Base-by-base conservation (phyloP, 495 filamentous ascomycete genomes). In the Penicillium coffeae region DNA sequence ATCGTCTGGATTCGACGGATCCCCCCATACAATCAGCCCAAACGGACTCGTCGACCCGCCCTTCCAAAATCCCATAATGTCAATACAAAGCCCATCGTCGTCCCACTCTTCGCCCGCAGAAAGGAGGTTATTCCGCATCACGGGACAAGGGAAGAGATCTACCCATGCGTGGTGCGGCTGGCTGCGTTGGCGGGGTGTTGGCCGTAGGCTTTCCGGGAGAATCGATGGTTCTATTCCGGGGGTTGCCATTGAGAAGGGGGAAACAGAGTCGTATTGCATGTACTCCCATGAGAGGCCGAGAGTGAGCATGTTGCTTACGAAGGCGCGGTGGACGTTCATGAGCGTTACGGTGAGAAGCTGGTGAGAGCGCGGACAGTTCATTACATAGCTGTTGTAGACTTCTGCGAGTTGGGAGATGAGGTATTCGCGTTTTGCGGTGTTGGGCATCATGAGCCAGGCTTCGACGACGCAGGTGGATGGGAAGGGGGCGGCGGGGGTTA, bases 21-120 rank as follows among this genome's bases (percentile, higher is more conserved):
- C 56, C 8, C 59, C 59, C 59, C 59, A 63, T 16, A 60, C 32
- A 15, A 56, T 15, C 21, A 63, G 18, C 10, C 59, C 59, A 16
- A 47, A 38, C 16, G 7, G n/a, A 45, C 52, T 22, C 1, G 25
- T 10, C 0, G 47, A 49, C 5, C 16, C 42, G n/a, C n/a, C n/a
- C n/a, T n/a, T n/a, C n/a, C n/a, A n/a, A n/a, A 34, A 45, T 41
- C 6, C 43, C 1, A 1, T 53, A 56, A 35, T 52, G 59, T 63
- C 59, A 5, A 19, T 34, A 30, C 59, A 63, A 2, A 60, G 9
- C 15, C 60, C 53, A 2, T 63, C 59, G 8, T 60, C 59, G 8
- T 60, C 59, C 35, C 35, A 37, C 3, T 37, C 35, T 7, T 37
- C 19, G 7, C 35, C 35, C 12, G 35, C 35, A n/a, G 14, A 15